Base-by-base conservation (phyloP, 805 yeast species). In the Starmera amethionina region DNA sequence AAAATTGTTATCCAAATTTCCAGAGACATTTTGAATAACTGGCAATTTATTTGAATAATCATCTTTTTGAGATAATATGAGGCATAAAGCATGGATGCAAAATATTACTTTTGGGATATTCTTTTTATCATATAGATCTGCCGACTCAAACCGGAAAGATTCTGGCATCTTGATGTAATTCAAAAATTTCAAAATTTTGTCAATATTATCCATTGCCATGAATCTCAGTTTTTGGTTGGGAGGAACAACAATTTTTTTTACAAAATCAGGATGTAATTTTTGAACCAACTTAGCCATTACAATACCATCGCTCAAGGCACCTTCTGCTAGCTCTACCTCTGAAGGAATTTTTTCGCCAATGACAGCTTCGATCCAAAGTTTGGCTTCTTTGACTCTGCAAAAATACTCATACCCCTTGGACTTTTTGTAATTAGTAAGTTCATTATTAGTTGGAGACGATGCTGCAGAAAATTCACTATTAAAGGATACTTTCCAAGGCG, bases 71-170 rank as follows among this genome's bases (percentile, higher is more conserved):
- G 80, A 71, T 41, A 93, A 67, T 56, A 86, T 75, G 49, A 75
- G 85, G 38, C 88, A 79, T 47, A 90, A 63, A 3, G 96, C 96
- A 63, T 90, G 96, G 31, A 93, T 62, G 50, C 97, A 89, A 60
- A 87, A 88, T 56, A 93, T 82, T 22, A 93, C 97, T 55, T 86
- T 89, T 13, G 97, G 97, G 16, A 89, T 74, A 55, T 90, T 84
- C 53, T 87, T 89, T 54, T 82, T 81, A 55, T 93, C 97, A 61
- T 88, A 93, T 31, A 93, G 68, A 60, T 93, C 98, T 4, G 95
- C 88, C 43, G 89, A 72, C 57, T 90, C 98, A 56, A 93, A 93
- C 37, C 83, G 73, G 58, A 89, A 93, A 40, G 88, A 70, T 42
- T 85, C 89, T 1, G 97, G 98, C 48, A 93, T 77, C 25, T 75